Conservation (phyloP, 139 green algal genomes). For the Chlorella sp. region DNA sequence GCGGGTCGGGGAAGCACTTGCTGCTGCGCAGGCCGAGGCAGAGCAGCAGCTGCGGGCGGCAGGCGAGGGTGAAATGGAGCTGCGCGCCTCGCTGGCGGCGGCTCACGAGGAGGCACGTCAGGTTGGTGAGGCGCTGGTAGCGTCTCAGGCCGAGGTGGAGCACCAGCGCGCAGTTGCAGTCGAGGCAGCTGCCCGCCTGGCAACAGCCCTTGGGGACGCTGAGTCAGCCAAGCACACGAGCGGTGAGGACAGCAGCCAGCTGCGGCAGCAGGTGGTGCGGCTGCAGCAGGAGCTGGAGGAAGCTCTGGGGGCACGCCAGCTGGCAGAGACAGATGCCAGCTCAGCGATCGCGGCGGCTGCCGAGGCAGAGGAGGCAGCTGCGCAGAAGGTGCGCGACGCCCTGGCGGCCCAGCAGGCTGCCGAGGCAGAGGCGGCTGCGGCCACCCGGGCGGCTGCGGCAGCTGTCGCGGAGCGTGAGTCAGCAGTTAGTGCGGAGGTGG, state of each 20-base stretch:
- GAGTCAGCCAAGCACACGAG: neutral
- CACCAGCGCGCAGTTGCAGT: neutral
- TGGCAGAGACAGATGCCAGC: neutral
- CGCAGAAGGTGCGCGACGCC: neutral
- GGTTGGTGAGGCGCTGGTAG: neutral
- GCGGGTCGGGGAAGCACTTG: neutral
- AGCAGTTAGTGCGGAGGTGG: neutral
- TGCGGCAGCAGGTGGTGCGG: neutral
- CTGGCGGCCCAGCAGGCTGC: neutral
- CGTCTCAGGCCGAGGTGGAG: neutral
- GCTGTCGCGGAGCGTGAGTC: neutral
- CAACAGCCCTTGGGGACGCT: neutral
- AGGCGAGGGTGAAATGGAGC: neutral
- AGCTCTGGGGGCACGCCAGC: neutral
- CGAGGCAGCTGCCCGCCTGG: neutral
- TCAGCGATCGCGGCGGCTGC: neutral
- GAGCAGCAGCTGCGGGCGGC: slow-evolving; percentile 1
- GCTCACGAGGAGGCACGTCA: neutral
- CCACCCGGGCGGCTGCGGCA: neutral
- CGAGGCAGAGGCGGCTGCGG: neutral
- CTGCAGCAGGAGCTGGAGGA: slow-evolving; percentile 16
- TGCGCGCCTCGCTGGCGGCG: neutral
- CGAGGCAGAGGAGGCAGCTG: neutral
- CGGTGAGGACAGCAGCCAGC: neutral
- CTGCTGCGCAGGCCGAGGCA: neutral